phyloP scores from a whole-genome alignment of 1,139 yeast species.

The Pneumocystis jirovecii region DNA sequence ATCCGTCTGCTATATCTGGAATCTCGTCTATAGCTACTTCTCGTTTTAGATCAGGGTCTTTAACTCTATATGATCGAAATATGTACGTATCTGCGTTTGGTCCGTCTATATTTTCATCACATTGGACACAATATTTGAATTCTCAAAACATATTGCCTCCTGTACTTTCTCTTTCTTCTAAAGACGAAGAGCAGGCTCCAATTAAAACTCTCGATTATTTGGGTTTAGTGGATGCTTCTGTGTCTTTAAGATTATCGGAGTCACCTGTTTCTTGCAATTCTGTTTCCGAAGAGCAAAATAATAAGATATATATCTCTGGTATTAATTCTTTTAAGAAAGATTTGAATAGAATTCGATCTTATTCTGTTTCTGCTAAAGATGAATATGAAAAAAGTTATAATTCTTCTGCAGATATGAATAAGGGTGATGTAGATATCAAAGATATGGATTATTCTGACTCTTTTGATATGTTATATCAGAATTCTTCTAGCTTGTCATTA shows the following conservation, averaged over 20 bases:
- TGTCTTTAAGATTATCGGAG: constrained; percentile 8
- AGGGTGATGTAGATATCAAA: not conserved
- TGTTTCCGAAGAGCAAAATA: constrained; percentile 1
- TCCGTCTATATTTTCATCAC: constrained; percentile 22
- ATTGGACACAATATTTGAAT: constrained; percentile 13
- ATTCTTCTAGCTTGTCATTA: constrained; percentile 11
- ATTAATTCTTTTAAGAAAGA: constrained; percentile 23
- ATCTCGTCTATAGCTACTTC: not conserved
- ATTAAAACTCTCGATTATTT: constrained; percentile 16
- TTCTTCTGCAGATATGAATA: constrained; percentile 2
- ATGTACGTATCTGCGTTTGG: constrained; percentile 22
- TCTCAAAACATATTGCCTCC: constrained; percentile 7
- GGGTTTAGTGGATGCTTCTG: constrained; percentile 15
- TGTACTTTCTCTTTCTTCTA: constrained; percentile 14
- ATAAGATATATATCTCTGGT: constrained; percentile 17
- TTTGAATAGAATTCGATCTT: constrained; percentile 26
- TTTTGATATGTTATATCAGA: not conserved
- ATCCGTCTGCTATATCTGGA: not conserved
- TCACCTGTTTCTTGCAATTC: constrained; percentile 2
- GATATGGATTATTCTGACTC: not conserved
- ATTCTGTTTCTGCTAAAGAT: constrained; percentile 23
- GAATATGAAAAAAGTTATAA: constrained; percentile 14
- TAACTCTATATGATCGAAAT: constrained; percentile 21
- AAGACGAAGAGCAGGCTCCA: constrained; percentile 14
- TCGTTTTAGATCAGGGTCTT: constrained; percentile 17